Evolutionary conservation across 2,329 filamentous ascomycete genomes (phyloP), one percentile per base, ranked within the genome.

Genomic region (Diaporthe longicolla): DNA sequence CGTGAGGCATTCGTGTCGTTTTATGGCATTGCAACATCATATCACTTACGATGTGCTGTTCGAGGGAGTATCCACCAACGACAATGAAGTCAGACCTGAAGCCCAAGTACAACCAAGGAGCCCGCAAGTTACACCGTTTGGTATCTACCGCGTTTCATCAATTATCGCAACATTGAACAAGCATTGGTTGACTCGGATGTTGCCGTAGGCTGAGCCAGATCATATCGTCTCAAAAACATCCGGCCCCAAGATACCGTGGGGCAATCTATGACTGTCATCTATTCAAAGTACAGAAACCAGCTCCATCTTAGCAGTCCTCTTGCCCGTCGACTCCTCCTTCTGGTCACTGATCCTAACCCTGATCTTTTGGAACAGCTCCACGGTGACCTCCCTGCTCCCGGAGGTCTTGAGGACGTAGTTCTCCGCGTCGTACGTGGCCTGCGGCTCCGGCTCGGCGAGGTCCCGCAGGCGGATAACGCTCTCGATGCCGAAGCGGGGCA

Each of bases 401-500:
- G 83, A 87, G 5, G 90, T 89, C 78, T 84, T 89, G 50, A 99
- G 87, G 59, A 91, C 90, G 83, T 97, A 99, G 74, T 93, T 92
- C 81, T 98, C 97, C 0, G 92, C 90, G 83, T 99, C 95, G 81
- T 95, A 98, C 43, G 90, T 90, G 63, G 93, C 93, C 77, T 95
- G 93, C 1, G 95, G 94, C 82, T 94, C 94, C 0, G 91, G 89
- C 21, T 93, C 90, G 5, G 92, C 92, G 74, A 98, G 87, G 84
- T 98, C 97, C 74, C 95, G 88, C 78, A 98, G 85, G 15, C 96
- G 89, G 77, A 99, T 97, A 76, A 98, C 85, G 54, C 95, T 93
- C 86, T 99, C 97, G 79, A 99, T 97, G 54, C 97, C 97, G 83
- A 99, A 99, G 21, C 95, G 88, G 9, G 97, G 97, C 66, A 99